phyloP scores from a whole-genome alignment of 2,329 filamentous ascomycete species.

The Periconia digitata region DNA sequence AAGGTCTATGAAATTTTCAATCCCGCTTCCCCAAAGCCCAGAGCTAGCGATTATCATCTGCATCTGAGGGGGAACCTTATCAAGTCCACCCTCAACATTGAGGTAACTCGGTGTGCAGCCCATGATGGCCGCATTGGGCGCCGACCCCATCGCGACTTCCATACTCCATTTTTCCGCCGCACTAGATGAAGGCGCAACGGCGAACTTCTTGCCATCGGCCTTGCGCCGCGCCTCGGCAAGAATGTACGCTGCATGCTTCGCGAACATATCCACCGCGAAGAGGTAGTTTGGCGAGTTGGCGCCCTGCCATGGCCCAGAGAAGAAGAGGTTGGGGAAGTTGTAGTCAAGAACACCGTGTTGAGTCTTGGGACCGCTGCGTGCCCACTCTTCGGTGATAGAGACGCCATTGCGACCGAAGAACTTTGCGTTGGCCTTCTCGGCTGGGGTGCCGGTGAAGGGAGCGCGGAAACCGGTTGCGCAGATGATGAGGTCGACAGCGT shows the following conservation, averaged over 20 bases:
- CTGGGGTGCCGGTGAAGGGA: constrained; percentile 3
- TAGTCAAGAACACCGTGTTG: constrained; percentile 50
- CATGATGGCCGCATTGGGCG: constrained; percentile 13
- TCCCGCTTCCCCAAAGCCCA: constrained; percentile 19
- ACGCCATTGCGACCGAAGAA: constrained; percentile 50
- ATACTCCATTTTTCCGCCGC: constrained; percentile 18
- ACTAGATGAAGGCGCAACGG: constrained; percentile 9
- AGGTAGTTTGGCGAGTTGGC: constrained; percentile 13
- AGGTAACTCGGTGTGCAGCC: constrained; percentile 23
- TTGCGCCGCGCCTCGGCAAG: constrained; percentile 9
- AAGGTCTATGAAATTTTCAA: constrained; percentile 17
- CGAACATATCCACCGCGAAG: constrained; percentile 13
- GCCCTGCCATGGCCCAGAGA: constrained; percentile 20
- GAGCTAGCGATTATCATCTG: constrained; percentile 16
- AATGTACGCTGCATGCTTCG: constrained; percentile 19
- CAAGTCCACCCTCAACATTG: constrained; percentile 21
- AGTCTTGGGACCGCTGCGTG: constrained; percentile 48
- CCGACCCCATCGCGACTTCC: constrained; percentile 14
- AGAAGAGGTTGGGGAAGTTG: constrained; percentile 23
- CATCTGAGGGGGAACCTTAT: constrained; percentile 15
- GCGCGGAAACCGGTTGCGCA: constrained; percentile 49
- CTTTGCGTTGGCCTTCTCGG: constrained; percentile 29
- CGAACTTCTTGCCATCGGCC: constrained; percentile 10
- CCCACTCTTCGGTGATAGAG: constrained; percentile 51
- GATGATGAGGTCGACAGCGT: constrained; percentile 52